Conservation (phyloP, 1,284 basidiomycete species). For the Paramarasmius palmivorus region DNA sequence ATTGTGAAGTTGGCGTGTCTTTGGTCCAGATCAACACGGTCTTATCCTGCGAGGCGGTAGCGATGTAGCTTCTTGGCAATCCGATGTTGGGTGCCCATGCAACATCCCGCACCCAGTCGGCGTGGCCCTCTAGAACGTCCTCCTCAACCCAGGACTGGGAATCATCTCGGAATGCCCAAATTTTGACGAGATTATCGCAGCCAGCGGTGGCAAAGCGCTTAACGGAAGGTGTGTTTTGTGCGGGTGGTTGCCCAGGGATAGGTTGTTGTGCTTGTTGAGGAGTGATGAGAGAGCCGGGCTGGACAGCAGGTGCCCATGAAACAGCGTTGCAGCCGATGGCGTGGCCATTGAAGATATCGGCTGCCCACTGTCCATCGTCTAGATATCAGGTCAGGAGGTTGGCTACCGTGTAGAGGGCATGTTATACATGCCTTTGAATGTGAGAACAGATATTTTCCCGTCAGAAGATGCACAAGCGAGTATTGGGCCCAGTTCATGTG, state of each 20-base stretch:
- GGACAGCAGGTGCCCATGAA: conserved; percentile 94
- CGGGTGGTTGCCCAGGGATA: conserved; percentile 43
- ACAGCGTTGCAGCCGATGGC: conserved; percentile 97
- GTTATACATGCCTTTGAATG: conserved; percentile 86
- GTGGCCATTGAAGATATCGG: conserved; percentile 94
- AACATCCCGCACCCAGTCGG: conserved; percentile 98
- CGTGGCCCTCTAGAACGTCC: conserved; percentile 86
- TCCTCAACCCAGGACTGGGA: conserved; percentile 88
- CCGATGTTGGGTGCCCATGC: conserved; percentile 98
- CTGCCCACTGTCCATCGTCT: conserved; percentile 97
- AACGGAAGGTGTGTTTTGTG: conserved; percentile 45
- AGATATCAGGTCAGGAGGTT: conserved; percentile 4
- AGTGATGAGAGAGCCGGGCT: conserved; percentile 81
- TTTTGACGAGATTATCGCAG: conserved; percentile 94
- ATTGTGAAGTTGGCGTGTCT: conserved; percentile 74
- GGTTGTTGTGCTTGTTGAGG: conserved; percentile 47
- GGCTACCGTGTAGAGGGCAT: not conserved
- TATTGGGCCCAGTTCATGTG: conserved; percentile 95
- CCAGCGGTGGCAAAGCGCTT: conserved; percentile 95
- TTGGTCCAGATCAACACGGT: conserved; percentile 96
- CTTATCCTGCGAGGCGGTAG: conserved; percentile 93
- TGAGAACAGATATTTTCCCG: conserved; percentile 95
- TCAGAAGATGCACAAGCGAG: conserved; percentile 98
- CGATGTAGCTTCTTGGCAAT: conserved; percentile 91
- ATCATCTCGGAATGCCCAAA: conserved; percentile 86